Percentiles rank a stretch among this genome's conserved stretches.
These are phyloP conservation scores for Candida easanensis DNA, from an alignment of 805 yeast genomes.

Conservation along the genomic window DNA sequence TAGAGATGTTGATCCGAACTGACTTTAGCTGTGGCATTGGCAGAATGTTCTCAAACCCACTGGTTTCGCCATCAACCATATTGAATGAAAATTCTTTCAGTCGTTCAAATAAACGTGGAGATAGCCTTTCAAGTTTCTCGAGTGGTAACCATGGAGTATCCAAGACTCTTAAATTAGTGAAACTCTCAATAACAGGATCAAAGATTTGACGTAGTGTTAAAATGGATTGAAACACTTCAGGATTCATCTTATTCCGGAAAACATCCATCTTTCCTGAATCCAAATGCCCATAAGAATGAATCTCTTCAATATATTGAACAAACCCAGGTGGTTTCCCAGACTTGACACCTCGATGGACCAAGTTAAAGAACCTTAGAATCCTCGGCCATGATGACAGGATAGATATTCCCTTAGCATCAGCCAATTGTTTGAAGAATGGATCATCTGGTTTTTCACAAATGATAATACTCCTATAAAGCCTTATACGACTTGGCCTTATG, in stretches of 20 bases:
- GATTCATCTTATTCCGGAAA: slow-evolving; percentile 12
- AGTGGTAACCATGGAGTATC: neutral
- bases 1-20: too few species aligned
- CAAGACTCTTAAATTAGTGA: neutral
- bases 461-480: slow-evolving; percentile 21
- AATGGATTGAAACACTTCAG: slow-evolving; percentile 13
- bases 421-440: slow-evolving; percentile 11
- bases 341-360: slow-evolving; percentile 9
- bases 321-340: neutral
- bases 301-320: slow-evolving; percentile 19
- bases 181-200: slow-evolving; percentile 18
- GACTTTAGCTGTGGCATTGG: too few species aligned
- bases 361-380: slow-evolving; percentile 18
- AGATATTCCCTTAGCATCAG: slow-evolving; percentile 1
- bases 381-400: slow-evolving; percentile 11
- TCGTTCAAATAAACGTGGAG: neutral
- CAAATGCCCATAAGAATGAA: slow-evolving; percentile 19
- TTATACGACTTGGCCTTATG: slow-evolving; percentile 12
- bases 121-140: neutral
- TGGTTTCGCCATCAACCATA: too few species aligned
- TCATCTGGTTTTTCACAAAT: slow-evolving; percentile 27
- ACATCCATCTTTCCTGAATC: slow-evolving; percentile 24
- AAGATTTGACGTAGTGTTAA: slow-evolving; percentile 22
- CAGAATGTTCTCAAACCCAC: too few species aligned
- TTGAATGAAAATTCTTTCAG: too few species aligned